Evolutionary conservation across 106 monocot genomes (phyloP).

Genomic region (Narthecium ossifragum): DNA sequence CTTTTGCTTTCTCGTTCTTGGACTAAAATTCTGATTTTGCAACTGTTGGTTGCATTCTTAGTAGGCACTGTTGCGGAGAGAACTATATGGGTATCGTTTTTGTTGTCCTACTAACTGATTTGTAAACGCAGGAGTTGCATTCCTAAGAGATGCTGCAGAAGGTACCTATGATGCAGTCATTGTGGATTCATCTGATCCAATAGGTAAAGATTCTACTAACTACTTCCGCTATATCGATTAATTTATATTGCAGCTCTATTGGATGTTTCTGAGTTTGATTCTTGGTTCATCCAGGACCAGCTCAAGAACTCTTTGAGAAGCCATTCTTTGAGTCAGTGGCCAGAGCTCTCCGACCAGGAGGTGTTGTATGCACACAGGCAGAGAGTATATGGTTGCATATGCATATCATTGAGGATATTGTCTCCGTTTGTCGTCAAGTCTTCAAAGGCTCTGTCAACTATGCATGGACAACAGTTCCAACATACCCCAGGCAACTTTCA

Average conservation of each 20-base stretch:
- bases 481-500: slow-evolving; percentile 71
- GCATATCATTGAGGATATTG: slow-evolving; percentile 89
- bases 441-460: slow-evolving; percentile 94
- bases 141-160: slow-evolving; percentile 27
- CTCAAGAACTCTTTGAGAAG: slow-evolving; percentile 91
- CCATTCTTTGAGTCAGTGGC: slow-evolving; percentile 89
- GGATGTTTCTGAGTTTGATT: not conserved
- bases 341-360: slow-evolving; percentile 75
- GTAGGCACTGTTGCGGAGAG: too few species aligned
- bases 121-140: slow-evolving; percentile 46
- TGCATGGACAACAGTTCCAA: slow-evolving; percentile 98
- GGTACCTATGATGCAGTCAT: slow-evolving; percentile 43
- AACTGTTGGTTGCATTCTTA: too few species aligned
- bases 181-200: slow-evolving; percentile 46
- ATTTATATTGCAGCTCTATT: not conserved
- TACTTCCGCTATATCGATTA: not conserved
- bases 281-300: slow-evolving; percentile 51
- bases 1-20: too few species aligned
- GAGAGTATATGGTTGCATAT: slow-evolving; percentile 99
- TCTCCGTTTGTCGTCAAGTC: slow-evolving; percentile 61
- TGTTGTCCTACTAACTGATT: too few species aligned
- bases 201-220: slow-evolving; percentile 14
- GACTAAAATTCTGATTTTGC: too few species aligned
- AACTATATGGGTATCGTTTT: too few species aligned
- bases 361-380: slow-evolving; percentile 89